These are phyloP conservation scores for Tetramitus jugosus DNA, from an alignment of 208 protist genomes.

Conservation along the genomic window DNA sequence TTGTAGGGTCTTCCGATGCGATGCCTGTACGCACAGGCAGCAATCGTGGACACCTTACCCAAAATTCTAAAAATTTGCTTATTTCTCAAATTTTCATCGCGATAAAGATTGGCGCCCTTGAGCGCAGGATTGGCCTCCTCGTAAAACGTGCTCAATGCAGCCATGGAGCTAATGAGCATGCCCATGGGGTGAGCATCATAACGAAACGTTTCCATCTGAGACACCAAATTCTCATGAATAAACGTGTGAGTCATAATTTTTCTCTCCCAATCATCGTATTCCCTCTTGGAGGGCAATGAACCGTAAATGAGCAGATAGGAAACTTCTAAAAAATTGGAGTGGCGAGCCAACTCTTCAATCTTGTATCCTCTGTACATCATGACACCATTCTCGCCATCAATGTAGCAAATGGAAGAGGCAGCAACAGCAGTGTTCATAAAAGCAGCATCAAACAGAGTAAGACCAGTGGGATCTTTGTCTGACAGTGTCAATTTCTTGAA, in stretches of 20 bases:
- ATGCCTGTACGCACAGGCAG: constrained; percentile 60
- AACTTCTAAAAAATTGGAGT: constrained; percentile 20
- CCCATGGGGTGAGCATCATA: constrained; percentile 22
- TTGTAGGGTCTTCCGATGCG: constrained; percentile 45
- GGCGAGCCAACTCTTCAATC: constrained; percentile 17
- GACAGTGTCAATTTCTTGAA: not conserved
- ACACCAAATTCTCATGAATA: constrained; percentile 24
- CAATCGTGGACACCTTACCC: constrained; percentile 61
- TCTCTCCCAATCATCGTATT: constrained; percentile 4
- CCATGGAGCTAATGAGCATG: not conserved
- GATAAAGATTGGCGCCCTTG: constrained; percentile 4
- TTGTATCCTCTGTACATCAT: constrained; percentile 21
- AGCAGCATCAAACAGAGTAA: constrained; percentile 17
- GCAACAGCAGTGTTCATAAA: constrained; percentile 22
- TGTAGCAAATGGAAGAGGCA: too few species aligned
- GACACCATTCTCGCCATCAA: constrained; percentile 13
- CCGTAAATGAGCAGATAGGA: constrained; percentile 24
- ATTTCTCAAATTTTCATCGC: constrained; percentile 15
- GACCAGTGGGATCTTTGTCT: not conserved
- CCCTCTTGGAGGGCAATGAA: not conserved
- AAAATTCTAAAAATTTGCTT: constrained; percentile 44
- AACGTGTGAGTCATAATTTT: constrained; percentile 19
- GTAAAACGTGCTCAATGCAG: not conserved
- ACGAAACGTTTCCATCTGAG: not conserved
- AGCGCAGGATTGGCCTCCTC: not conserved